Evolutionary conservation across 83 land plant genomes (phyloP).

Genomic region (Picea abies): DNA sequence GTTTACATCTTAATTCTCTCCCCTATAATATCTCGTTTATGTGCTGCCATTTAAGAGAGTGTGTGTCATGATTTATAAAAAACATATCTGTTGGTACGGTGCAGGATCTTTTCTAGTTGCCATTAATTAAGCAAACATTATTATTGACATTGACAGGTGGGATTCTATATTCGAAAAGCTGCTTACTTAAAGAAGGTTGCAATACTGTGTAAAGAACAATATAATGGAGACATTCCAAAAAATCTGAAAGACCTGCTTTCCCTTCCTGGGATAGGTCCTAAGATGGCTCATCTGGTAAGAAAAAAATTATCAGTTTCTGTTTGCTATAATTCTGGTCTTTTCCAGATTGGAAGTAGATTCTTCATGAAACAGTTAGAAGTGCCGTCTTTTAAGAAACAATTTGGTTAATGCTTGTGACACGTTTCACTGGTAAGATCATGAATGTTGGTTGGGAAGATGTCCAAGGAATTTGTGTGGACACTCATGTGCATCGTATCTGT

Average conservation of each 20-base stretch:
- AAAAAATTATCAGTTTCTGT: background rate
- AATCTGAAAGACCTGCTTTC: conserved; percentile 65
- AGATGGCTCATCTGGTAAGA: conserved; percentile 93
- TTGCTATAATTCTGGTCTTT: background rate
- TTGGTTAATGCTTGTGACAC: background rate
- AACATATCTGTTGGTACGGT: no score
- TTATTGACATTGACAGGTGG: conserved; percentile 55
- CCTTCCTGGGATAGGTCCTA: conserved; percentile 90
- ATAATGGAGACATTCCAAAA: conserved; percentile 81
- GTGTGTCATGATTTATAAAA: no score
- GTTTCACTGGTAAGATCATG: conserved; percentile 59
- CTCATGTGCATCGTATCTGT: conserved; percentile 91
- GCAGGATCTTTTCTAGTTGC: background rate
- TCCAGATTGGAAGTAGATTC: background rate
- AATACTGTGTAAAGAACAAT: conserved; percentile 56
- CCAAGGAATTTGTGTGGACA: conserved; percentile 95
- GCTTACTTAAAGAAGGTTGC: conserved; percentile 78
- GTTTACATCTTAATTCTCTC: background rate
- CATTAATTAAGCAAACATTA: background rate
- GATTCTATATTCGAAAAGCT: conserved; percentile 86
- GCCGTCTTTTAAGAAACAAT: background rate
- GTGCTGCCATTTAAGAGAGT: background rate
- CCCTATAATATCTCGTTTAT: background rate
- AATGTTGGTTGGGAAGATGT: conserved; percentile 87
- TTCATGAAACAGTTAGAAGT: background rate